Evolutionary conservation across 106 monocot species (phyloP).

Genomic region (Agapanthus africanus): DNA sequence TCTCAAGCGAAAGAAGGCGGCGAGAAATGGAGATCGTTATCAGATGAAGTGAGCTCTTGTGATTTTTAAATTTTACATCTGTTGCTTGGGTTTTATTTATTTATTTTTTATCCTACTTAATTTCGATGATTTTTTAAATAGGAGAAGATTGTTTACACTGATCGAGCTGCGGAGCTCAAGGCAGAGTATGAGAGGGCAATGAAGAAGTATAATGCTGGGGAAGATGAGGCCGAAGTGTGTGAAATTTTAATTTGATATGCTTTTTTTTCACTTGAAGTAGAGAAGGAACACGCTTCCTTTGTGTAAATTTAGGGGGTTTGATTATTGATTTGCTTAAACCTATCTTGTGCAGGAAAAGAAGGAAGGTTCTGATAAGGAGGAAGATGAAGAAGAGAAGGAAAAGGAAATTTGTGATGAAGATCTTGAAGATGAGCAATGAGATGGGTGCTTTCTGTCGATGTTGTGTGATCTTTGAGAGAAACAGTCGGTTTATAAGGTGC

Average conservation of each 20-base stretch:
- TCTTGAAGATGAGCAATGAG: not conserved
- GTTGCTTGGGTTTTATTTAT: not conserved
- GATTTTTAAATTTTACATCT: not conserved
- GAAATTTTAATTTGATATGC: not conserved
- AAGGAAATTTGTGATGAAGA: not conserved
- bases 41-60: constrained; percentile 49
- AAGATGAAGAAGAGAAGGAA: not conserved
- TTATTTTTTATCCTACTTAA: not conserved
- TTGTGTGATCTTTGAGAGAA: no score
- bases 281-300: no score
- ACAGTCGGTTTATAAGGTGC: no score
- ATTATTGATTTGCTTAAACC: not conserved
- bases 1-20: constrained; percentile 78
- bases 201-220: constrained; percentile 20
- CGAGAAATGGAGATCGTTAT: constrained; percentile 79
- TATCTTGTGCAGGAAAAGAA: constrained; percentile 1
- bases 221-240: constrained; percentile 7
- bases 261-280: not conserved
- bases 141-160: constrained; percentile 80
- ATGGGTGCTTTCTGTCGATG: not conserved
- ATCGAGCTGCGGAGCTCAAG: constrained; percentile 63
- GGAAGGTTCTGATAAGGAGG: constrained; percentile 2
- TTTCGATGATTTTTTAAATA: constrained; percentile 10
- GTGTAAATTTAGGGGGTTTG: not conserved
- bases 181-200: constrained; percentile 37